phyloP scores from a whole-genome alignment of 2,329 filamentous ascomycete genomes.

The Botrytis porri region DNA sequence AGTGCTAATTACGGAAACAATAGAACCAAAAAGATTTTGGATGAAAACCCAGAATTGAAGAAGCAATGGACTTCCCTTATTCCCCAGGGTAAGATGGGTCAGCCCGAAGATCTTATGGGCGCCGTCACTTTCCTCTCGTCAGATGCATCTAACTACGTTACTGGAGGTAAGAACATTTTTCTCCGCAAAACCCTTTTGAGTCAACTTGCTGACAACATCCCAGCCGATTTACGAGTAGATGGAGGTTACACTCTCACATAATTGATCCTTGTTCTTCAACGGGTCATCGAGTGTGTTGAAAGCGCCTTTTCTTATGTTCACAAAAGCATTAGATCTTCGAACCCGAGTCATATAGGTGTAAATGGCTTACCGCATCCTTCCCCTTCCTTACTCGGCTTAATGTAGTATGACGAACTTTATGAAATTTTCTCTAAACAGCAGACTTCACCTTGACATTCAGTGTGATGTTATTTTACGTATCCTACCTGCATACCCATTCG shows the following conservation, averaged over 20 bases:
- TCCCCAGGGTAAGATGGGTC: conserved; percentile 89
- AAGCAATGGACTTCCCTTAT: conserved; percentile 90
- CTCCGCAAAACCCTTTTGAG: conserved; percentile 2
- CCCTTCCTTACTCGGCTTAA: conserved; percentile 5
- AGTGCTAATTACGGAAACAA: conserved; percentile 16
- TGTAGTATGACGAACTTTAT: conserved; percentile 9
- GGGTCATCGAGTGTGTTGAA: not conserved
- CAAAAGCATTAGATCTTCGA: not conserved
- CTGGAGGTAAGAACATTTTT: conserved; percentile 41
- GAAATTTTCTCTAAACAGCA: conserved; percentile 3
- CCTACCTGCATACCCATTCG: not conserved
- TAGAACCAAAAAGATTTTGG: conserved; percentile 89
- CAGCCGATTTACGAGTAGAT: conserved; percentile 23
- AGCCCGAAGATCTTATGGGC: conserved; percentile 88
- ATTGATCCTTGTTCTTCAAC: conserved; percentile 6
- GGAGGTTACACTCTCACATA: conserved; percentile 25
- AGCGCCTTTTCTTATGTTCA: conserved; percentile 4
- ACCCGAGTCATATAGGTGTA: not conserved
- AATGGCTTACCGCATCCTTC: not conserved
- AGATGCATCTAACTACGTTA: conserved; percentile 58
- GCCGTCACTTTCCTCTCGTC: conserved; percentile 70
- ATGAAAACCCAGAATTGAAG: conserved; percentile 87
- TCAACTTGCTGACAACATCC: conserved; percentile 2
- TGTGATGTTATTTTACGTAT: not conserved
- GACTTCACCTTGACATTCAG: not conserved